Base-by-base conservation (phyloP, 805 yeast species). In the Zygotorulaspora sp. region DNA sequence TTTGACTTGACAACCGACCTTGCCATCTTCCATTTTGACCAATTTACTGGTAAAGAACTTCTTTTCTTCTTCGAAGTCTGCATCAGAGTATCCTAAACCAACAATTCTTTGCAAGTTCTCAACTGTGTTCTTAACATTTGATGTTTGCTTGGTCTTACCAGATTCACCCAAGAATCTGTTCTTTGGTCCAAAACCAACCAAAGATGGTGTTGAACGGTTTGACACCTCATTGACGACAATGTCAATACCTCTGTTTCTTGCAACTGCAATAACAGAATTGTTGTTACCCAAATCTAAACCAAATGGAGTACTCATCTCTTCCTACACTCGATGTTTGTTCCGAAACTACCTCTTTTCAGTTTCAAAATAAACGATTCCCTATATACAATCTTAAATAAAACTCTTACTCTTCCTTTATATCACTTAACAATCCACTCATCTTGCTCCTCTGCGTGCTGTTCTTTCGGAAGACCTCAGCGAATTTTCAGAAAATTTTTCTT, bases 231-330 rank as follows among this genome's bases (percentile, higher is more conserved):
- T 92, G 70, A 92, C 97, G 58, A 92, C 86, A 58, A 92, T 82
- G 67, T 92, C 99, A 62, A 92, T 92, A 62, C 97, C 97, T 74
- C 97, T 82, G 79, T 90, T 92, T 66, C 90, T 83, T 48, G 98
- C 98, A 63, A 95, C 83, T 29, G 95, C 97, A 63, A 90, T 77
- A 53, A 90, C 97, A 49, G 96, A 80, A 75, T 77, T 84, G 74
- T 78, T 75, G 72, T 88, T 88, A 71, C 98, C 98, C 64, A 92
- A 83, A 78, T 92, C 98, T 68, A 92, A 81, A 74, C 98, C 98
- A 61, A 89, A 84, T 69, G 96, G 96, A 63, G 82, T 76, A 68
- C 95, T 84, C 96, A 87, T 88, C 25, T 40, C 66, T 26, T 26
- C 17, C 15, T 26, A 11, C 14, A 26, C 4, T 26, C 17, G n/a